Percentiles rank a stretch among this genome's conserved stretches.
These are phyloP conservation scores for Loxodes magnus DNA, from an alignment of 73 alveolate species.

Conservation along the genomic window DNA sequence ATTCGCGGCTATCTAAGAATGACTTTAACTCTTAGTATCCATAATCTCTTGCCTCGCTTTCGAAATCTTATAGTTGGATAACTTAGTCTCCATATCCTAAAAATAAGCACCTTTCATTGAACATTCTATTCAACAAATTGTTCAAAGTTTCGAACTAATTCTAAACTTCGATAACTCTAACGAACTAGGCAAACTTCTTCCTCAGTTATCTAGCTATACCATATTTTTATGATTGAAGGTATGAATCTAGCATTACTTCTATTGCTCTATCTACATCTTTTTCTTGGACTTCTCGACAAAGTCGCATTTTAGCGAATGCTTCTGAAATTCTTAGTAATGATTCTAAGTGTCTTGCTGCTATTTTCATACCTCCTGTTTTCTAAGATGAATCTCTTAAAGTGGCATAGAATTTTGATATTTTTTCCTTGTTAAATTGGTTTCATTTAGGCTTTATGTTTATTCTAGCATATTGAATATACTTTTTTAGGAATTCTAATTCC, in stretches of 20 bases:
- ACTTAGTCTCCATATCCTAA: neutral
- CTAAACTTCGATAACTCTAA: slow-evolving; percentile 12
- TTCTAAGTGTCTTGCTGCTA: slow-evolving; percentile 97
- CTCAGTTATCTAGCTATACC: slow-evolving; percentile 84
- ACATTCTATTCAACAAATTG: slow-evolving; percentile 7
- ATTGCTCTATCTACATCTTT: slow-evolving; percentile 93
- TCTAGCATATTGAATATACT: slow-evolving; percentile 94
- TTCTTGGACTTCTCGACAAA: slow-evolving; percentile 86
- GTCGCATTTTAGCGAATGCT: slow-evolving; percentile 97
- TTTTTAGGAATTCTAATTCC: slow-evolving; percentile 54
- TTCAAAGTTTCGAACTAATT: neutral
- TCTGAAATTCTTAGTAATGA: slow-evolving; percentile 96
- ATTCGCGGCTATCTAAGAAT: no score
- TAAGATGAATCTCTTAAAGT: slow-evolving; percentile 82
- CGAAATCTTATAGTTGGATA: slow-evolving; percentile 33
- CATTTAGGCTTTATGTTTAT: slow-evolving; percentile 81
- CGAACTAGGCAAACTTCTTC: slow-evolving; percentile 69
- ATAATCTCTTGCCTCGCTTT: slow-evolving; percentile 49
- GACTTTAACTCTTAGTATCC: no score
- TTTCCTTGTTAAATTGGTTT: slow-evolving; percentile 77
- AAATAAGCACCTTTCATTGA: slow-evolving; percentile 1
- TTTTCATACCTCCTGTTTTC: slow-evolving; percentile 86
- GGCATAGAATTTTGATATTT: slow-evolving; percentile 86
- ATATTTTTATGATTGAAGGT: slow-evolving; percentile 86
- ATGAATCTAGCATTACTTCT: slow-evolving; percentile 87